Evolutionary conservation across 208 protist species (phyloP), one percentile per base, ranked within the genome.

Genomic region (Leptomonas pyrrhocoris): DNA sequence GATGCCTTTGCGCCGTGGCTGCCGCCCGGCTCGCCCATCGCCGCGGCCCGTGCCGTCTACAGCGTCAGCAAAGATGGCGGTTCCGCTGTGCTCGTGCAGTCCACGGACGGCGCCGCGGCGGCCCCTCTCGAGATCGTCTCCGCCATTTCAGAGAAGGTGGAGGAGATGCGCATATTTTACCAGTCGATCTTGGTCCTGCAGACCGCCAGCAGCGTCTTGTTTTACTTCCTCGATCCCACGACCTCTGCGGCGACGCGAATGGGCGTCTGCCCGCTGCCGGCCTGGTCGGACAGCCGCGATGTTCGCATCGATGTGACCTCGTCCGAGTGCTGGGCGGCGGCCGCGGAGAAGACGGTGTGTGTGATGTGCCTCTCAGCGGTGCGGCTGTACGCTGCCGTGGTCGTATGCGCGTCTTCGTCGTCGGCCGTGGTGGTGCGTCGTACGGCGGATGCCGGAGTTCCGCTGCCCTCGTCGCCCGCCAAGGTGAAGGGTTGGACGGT

Each of bases 1-100:
- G 49, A 59, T 27, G 31, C 34, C 34, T 87, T 75, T 38, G 77
- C 77, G 54, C 80, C 85, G 49, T 88, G 84, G 84, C 62, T 84
- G 25, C 61, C 79, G 8, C 79, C 73, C 11, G 85, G 72, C 15
- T 64, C 40, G 0, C 49, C 64, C 16, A 28, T 77, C 19, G 23
- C 27, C 48, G n/a, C 36, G 2, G 40, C 48, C 11, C 74, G 68
- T 2, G 49, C 62, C 15, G 66, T 58, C 56, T 74, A 68, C 56
- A 56, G 49, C 31, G 31, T 73, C 21, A 67, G 72, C 48, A 68
- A 65, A 23, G 58, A 73, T 2, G 67, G 55, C 23, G 34, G 42
- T 21, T 19, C 46, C 30, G 53, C 53, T 7, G 71, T 68, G 59
- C 23, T 77, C 13, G 43, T 68, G 49, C 57, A 76, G 38, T 18